A percentile compares a stretch with the other conserved stretches of the same genome.
phyloP scores from a whole-genome alignment of 805 yeast species.

The Yarrowia sp. region DNA sequence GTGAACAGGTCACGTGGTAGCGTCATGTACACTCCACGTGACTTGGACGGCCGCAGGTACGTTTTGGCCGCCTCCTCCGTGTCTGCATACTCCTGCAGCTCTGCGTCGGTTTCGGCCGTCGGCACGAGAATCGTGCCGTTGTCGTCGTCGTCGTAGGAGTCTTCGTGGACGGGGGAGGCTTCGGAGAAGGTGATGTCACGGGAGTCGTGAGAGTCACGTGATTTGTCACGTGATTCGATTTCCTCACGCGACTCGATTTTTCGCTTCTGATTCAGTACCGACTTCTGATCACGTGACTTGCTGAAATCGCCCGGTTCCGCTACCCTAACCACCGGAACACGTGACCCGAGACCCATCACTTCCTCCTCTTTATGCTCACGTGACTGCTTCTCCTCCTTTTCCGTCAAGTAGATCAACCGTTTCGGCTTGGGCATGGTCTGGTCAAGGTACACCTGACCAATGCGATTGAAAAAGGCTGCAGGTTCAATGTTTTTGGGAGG shows the following conservation, averaged over 20 bases:
- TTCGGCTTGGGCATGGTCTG: conserved; percentile 8
- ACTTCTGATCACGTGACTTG: neutral
- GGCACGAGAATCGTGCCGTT: conserved; percentile 12
- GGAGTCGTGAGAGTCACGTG: neutral
- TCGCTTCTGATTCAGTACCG: neutral
- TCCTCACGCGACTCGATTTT: too few relatives aligned
- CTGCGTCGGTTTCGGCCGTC: neutral
- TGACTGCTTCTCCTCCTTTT: neutral
- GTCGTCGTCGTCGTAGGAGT: conserved; percentile 22
- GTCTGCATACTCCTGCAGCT: conserved; percentile 5
- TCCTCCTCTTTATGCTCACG: neutral
- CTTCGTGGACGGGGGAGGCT: neutral
- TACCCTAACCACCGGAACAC: neutral
- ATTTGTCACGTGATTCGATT: neutral
- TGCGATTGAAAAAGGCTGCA: neutral
- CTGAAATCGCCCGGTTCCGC: neutral
- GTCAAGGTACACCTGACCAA: conserved; percentile 4
- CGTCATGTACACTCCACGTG: neutral
- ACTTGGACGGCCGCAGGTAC: neutral
- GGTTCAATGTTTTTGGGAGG: conserved; percentile 5
- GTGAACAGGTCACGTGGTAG: conserved; percentile 1
- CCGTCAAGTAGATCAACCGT: conserved; percentile 1
- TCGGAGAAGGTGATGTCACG: neutral
- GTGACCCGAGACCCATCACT: neutral
- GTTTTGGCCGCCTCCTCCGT: neutral